Evolutionary conservation across 805 yeast species (phyloP).

Genomic region (Metschnikowia reukaufii): DNA sequence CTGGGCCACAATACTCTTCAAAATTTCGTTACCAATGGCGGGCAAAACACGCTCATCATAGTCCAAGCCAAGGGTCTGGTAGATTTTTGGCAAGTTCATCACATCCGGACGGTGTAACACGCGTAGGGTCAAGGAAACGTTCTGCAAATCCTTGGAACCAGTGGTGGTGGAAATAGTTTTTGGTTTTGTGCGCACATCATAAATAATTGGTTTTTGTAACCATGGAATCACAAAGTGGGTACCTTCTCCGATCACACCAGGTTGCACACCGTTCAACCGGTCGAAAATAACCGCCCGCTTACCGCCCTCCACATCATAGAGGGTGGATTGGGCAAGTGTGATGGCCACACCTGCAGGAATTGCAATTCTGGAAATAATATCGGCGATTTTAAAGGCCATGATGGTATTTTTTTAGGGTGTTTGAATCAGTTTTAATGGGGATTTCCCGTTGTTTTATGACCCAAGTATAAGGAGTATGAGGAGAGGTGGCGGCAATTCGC

Average conservation of each 20-base stretch:
- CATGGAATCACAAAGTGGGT: conserved; percentile 95
- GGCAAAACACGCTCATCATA: conserved; percentile 94
- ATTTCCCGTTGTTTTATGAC: too few relatives aligned
- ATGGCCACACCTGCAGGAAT: conserved; percentile 69
- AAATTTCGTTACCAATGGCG: conserved; percentile 87
- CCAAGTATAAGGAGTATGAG: background rate
- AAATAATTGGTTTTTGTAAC: conserved; percentile 88
- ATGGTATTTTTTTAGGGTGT: background rate
- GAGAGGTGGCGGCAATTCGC: background rate
- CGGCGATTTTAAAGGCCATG: conserved; percentile 34
- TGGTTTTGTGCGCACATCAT: conserved; percentile 96
- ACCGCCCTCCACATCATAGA: conserved; percentile 96
- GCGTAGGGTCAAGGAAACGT: conserved; percentile 88
- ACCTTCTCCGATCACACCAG: conserved; percentile 91
- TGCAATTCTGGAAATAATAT: conserved; percentile 49
- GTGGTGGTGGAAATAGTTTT: conserved; percentile 94
- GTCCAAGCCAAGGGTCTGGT: conserved; percentile 88
- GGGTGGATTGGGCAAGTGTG: conserved; percentile 73
- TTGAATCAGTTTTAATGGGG: too few relatives aligned
- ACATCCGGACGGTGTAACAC: conserved; percentile 95
- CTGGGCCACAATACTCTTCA: conserved; percentile 88
- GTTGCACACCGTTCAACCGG: conserved; percentile 84
- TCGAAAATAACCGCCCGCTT: conserved; percentile 94
- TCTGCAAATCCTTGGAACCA: conserved; percentile 96
- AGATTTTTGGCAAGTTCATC: conserved; percentile 73